These are phyloP conservation scores for Colletotrichum plurivorum DNA, from an alignment of 2,329 filamentous ascomycete species.

Conservation along the genomic window DNA sequence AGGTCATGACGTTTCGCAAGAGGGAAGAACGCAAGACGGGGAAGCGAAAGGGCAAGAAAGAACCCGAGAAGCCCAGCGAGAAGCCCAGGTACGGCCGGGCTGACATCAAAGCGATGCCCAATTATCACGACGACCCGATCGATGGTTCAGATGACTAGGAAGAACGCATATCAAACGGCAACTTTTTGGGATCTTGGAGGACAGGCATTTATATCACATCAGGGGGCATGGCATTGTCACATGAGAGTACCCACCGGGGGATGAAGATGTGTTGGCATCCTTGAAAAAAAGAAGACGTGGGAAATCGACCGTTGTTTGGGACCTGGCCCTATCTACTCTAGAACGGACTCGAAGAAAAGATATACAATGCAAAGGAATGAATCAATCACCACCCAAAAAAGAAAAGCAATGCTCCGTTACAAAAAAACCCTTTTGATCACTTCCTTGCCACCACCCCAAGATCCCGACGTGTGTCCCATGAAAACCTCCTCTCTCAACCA, in stretches of 20 bases:
- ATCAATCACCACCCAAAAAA: constrained; percentile 1
- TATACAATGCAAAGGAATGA: constrained; percentile 19
- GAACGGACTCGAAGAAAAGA: constrained; percentile 10
- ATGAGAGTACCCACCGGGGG: not conserved
- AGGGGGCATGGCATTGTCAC: not conserved
- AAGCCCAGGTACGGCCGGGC: constrained; percentile 32
- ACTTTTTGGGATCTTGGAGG: not conserved
- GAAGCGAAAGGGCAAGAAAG: constrained; percentile 3
- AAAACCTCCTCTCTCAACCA: not conserved
- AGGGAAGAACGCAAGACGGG: constrained; percentile 1
- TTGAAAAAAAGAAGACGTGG: constrained; percentile 35
- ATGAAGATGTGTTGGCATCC: constrained; percentile 3
- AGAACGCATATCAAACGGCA: not conserved
- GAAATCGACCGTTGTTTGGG: constrained; percentile 36
- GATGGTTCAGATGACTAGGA: constrained; percentile 33
- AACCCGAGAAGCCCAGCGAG: constrained; percentile 8
- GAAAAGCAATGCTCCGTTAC: constrained; percentile 9
- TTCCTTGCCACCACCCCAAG: not conserved
- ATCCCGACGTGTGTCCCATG: too few relatives aligned
- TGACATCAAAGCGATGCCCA: constrained; percentile 32
- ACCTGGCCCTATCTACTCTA: constrained; percentile 33
- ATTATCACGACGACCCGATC: constrained; percentile 39
- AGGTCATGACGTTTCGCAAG: not conserved
- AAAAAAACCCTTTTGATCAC: not conserved
- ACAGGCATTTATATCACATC: not conserved